phyloP scores from a whole-genome alignment of 106 monocot species.

The Phalaenopsis equestris region DNA sequence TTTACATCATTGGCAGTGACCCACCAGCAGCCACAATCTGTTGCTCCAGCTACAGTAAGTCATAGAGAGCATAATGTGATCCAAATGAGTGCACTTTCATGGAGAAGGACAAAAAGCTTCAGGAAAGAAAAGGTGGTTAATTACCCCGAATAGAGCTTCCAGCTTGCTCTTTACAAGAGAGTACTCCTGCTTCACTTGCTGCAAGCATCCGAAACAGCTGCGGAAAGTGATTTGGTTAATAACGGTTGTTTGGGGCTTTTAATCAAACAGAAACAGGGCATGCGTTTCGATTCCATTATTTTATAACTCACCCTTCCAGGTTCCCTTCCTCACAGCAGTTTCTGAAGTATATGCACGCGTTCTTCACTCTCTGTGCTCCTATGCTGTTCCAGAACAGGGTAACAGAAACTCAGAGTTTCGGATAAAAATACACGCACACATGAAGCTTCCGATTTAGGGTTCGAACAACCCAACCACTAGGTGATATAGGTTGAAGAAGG shows the following conservation, averaged over 20 bases:
- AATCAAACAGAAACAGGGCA: not conserved
- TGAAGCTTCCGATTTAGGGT: not conserved
- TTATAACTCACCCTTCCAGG: slow-evolving; percentile 32
- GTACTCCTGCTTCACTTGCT: slow-evolving; percentile 54
- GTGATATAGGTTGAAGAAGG: not conserved
- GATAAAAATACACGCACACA: not conserved
- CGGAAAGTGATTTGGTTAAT: not conserved
- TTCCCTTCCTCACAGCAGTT: slow-evolving; percentile 33
- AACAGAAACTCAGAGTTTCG: not conserved
- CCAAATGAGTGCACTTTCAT: not conserved
- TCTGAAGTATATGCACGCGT: slow-evolving; percentile 53
- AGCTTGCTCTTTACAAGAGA: slow-evolving; percentile 43
- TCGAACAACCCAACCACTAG: too few species aligned
- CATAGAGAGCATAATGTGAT: not conserved
- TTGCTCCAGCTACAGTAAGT: slow-evolving; percentile 45
- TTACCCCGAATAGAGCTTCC: slow-evolving; percentile 47
- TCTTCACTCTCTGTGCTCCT: slow-evolving; percentile 55
- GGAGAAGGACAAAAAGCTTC: not conserved
- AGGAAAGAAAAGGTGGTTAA: not conserved
- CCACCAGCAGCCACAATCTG: slow-evolving; percentile 70
- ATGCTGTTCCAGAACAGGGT: slow-evolving; percentile 30
- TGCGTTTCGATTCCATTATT: not conserved
- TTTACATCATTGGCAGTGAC: slow-evolving; percentile 36
- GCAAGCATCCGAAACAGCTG: slow-evolving; percentile 54
- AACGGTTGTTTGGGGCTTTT: not conserved